Conservation (phyloP, 1,139 yeast species). For the Taphrina deformans region DNA sequence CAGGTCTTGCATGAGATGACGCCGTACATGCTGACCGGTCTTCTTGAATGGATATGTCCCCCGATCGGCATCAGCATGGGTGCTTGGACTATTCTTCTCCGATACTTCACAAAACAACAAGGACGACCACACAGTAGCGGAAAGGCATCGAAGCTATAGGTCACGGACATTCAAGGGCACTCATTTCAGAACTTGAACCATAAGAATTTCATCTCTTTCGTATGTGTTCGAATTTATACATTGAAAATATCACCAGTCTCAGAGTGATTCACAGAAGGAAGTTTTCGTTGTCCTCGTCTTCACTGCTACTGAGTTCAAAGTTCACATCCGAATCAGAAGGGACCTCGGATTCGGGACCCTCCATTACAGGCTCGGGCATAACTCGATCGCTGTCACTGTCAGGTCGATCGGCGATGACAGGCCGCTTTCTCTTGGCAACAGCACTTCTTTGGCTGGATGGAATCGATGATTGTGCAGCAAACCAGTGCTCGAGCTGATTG, state of each 20-base stretch:
- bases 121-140: not conserved
- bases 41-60: conserved; percentile 34
- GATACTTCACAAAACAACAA: not conserved
- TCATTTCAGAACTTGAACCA: too few species aligned
- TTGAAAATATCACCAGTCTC: too few species aligned
- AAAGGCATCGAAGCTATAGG: not conserved
- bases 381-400: not conserved
- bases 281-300: not conserved
- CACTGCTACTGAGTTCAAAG: not conserved
- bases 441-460: not conserved
- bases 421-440: not conserved
- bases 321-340: not conserved
- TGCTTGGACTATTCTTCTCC: conserved; percentile 1
- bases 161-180: too few species aligned
- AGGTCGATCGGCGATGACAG: not conserved
- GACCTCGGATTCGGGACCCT: not conserved
- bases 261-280: too few species aligned
- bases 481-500: not conserved
- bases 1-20: conserved; percentile 21
- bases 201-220: too few species aligned
- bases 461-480: not conserved
- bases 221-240: too few species aligned
- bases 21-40: conserved; percentile 34
- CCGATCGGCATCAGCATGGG: conserved; percentile 28
- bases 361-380: not conserved